Evolutionary conservation across 2,329 filamentous ascomycete genomes (phyloP), one percentile per base, ranked within the genome.

Genomic region (Colletotrichum paranaense): DNA sequence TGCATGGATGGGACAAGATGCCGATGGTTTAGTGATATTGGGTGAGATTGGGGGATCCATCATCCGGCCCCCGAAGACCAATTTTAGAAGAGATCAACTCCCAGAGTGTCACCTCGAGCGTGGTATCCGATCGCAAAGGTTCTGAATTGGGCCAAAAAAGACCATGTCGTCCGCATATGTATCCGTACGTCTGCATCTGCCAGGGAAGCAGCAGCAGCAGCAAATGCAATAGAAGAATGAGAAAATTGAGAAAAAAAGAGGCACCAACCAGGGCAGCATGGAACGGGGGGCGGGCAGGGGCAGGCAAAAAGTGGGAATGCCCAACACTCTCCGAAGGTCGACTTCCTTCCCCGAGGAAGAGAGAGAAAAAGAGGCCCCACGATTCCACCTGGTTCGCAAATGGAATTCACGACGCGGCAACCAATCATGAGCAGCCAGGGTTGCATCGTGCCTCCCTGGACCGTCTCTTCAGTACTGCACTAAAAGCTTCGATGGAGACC

Each of bases 241-340:
- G 38, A 42, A 16, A 19, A 16, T 16, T 16, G 16, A 42, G 38
- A 42, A 5, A 42, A 11, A 66, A 49, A 26, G 26, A 4, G 24
- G 11, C 38, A 38, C 28, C 66, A 55, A 19, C 65, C 35, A 52
- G 38, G 46, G 11, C 11, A 32, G 32, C 11, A 32, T 12, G 32
- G 32, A n/a, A 53, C 38, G 11, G 38, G 57, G 58, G 69, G 32
- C 11, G 30, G 30, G 32, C 11, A 32, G 32, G 52, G 69, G 42
- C 69, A 72, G 69, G 52, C 24, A 64, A 59, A 68, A 68, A 62
- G 68, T 62, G 68, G 65, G 42, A 62, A 30, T 24, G 24, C 14
- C 35, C 12, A 30, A 52, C 57, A 49, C 42, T 49, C 42, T 49
- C 42, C 42, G 19, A 49, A n/a, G 42, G 16, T 42, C 38, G 38